Evolutionary conservation across 257 asterid species (phyloP), one percentile per base, ranked within the genome.

Genomic region (Galeopsis tetrahit): DNA sequence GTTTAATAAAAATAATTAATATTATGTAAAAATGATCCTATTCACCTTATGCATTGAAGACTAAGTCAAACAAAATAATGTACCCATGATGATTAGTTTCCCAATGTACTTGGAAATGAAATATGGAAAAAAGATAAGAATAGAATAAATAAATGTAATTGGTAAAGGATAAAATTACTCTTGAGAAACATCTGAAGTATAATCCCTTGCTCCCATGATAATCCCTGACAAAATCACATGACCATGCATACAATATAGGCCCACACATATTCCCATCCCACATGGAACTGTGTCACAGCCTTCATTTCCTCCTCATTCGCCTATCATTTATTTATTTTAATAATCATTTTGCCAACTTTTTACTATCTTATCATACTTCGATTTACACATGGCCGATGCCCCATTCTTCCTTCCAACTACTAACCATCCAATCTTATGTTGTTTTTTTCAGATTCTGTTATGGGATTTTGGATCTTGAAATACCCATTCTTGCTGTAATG

Each of bases 221-320:
- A 75, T 59, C 82, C 87, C 85, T 78, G 96, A 85, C 96, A 85
- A 42, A 58, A 66, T 81, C 91, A 89, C 96, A 87, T 89, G 93
- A 68, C 36, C 64, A 75, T 74, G 78, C 89, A 79, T 87, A 77
- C 85, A 83, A 44, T n/a, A 64, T 61, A 82, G 86, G 77, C 87
- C 92, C 90, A 85, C 83, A 69, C 77, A 67, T 71, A 77, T 36
- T 67, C 82, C 84, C 78, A 61, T 75, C 70, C 81, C 95, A 88
- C 93, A 86, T 88, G 95, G 85, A 66, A 32, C 34, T n/a, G 34
- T 44, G 68, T 10, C 15, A 34, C 2, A 72, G 43, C 76, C 60
- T 17, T n/a, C 78, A 43, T 65, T 53, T 60, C 65, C 75, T 77
- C 77, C 46, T 46, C 69, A 63, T 69, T 75, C 60, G 44, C 39